Percentiles rank a stretch among this genome's conserved stretches.
These are phyloP conservation scores for Flaveria trinervia DNA, from an alignment of 129 eudicot genomes.

Conservation along the genomic window DNA sequence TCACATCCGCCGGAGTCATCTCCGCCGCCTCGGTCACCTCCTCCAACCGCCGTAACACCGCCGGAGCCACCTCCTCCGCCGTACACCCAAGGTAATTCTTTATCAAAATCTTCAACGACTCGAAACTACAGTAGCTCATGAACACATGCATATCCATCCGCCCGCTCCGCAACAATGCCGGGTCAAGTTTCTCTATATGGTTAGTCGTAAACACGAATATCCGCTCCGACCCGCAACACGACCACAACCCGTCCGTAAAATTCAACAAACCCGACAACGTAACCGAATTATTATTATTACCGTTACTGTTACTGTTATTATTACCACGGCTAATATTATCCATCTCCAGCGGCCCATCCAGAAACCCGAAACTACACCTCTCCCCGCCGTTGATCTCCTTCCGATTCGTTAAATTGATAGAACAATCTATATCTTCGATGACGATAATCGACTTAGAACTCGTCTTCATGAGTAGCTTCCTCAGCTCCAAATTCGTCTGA, in stretches of 20 bases:
- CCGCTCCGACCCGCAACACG: slow-evolving; percentile 91
- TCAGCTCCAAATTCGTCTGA: slow-evolving; percentile 63
- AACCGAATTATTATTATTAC: slow-evolving; percentile 41
- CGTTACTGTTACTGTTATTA: slow-evolving; percentile 25
- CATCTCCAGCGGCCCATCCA: neutral
- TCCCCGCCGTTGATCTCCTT: slow-evolving; percentile 27
- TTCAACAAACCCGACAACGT: slow-evolving; percentile 83
- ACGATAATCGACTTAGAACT: slow-evolving; percentile 89
- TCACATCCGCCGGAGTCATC: slow-evolving; percentile 92
- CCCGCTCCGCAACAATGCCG: slow-evolving; percentile 92
- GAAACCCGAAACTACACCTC: neutral
- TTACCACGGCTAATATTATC: slow-evolving; percentile 34
- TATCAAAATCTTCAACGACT: slow-evolving; percentile 58
- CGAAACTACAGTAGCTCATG: slow-evolving; percentile 70
- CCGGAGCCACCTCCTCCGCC: slow-evolving; percentile 46
- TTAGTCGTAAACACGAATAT: slow-evolving; percentile 94
- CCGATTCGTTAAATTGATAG: slow-evolving; percentile 62
- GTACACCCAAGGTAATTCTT: slow-evolving; percentile 67
- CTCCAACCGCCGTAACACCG: slow-evolving; percentile 40
- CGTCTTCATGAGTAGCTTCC: slow-evolving; percentile 85
- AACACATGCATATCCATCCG: slow-evolving; percentile 95
- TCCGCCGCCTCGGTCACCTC: slow-evolving; percentile 51
- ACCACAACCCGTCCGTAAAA: slow-evolving; percentile 95
- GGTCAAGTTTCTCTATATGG: slow-evolving; percentile 87
- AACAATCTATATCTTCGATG: slow-evolving; percentile 89